A percentile compares a stretch with the other conserved stretches of the same genome.
Evolutionary conservation across 2,329 filamentous ascomycete genomes (phyloP).

Genomic region (Thelonectria olida): DNA sequence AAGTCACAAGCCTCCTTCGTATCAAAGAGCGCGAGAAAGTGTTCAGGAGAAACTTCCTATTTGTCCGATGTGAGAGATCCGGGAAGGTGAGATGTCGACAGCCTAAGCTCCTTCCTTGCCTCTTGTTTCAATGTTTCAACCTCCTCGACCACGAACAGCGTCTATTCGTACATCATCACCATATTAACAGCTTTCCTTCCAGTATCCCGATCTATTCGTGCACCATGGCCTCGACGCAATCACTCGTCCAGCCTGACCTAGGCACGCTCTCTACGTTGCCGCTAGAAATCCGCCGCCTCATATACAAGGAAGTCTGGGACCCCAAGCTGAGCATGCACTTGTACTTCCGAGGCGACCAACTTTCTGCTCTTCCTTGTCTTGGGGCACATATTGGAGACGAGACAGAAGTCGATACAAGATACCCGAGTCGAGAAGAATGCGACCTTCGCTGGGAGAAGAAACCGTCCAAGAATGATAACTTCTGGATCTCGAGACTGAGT

Average conservation of each 20-base stretch:
- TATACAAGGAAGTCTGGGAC: constrained; percentile 11
- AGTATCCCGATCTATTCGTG: not conserved
- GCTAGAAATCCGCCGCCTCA: constrained; percentile 8
- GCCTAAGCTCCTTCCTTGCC: not conserved
- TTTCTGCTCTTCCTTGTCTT: constrained; percentile 3
- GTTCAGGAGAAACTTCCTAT: not conserved
- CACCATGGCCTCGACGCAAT: not conserved
- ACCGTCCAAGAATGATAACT: not conserved
- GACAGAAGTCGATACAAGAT: constrained; percentile 4
- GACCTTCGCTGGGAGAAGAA: constrained; percentile 8
- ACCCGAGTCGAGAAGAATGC: constrained; percentile 8
- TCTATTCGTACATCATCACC: not conserved
- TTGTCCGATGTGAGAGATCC: not conserved
- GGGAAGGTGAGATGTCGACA: constrained; percentile 3
- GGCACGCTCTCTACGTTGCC: constrained; percentile 6
- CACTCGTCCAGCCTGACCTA: not conserved
- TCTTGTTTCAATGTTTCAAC: not conserved
- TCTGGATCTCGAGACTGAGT: constrained; percentile 8
- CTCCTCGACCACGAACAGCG: not conserved
- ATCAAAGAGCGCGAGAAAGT: not conserved
- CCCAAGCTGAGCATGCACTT: constrained; percentile 9
- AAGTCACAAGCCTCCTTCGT: not conserved
- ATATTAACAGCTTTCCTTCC: not conserved
- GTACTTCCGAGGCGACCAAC: constrained; percentile 5
- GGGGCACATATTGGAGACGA: constrained; percentile 15